Conservation (phyloP, 2,329 filamentous ascomycete genomes). For the Trichoderma oligosporum region DNA sequence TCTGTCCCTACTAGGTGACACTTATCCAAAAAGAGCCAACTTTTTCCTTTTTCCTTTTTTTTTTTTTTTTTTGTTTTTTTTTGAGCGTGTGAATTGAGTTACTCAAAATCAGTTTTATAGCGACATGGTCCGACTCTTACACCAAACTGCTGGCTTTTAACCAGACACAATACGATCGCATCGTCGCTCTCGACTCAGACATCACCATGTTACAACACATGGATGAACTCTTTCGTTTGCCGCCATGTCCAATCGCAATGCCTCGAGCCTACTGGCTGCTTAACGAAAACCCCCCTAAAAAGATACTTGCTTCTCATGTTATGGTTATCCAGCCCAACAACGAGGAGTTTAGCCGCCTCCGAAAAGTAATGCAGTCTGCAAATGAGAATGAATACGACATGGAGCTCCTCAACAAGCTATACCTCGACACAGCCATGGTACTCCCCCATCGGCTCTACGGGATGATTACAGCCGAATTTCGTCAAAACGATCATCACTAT, state of each 20-base stretch:
- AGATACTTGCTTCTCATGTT: conserved; percentile 55
- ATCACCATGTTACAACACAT: conserved; percentile 58
- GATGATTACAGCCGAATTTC: conserved; percentile 61
- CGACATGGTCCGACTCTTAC: conserved; percentile 60
- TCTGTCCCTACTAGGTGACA: no score
- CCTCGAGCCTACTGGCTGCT: conserved; percentile 68
- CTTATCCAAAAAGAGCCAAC: no score
- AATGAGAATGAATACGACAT: conserved; percentile 54
- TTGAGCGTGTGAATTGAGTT: not conserved
- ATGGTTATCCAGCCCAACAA: conserved; percentile 57
- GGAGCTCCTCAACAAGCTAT: conserved; percentile 63
- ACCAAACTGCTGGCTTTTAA: conserved; percentile 68
- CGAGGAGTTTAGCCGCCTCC: conserved; percentile 44
- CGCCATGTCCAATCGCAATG: conserved; percentile 59
- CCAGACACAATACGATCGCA: conserved; percentile 54
- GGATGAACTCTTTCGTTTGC: conserved; percentile 69
- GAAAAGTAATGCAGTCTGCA: conserved; percentile 27
- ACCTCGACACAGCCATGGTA: conserved; percentile 54
- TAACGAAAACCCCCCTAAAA: conserved; percentile 38
- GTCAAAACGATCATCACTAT: conserved; percentile 44
- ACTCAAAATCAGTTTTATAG: conserved; percentile 23
- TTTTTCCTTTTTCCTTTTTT: no score
- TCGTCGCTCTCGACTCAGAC: conserved; percentile 58
- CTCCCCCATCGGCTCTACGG: conserved; percentile 62
- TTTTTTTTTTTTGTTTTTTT: no score